phyloP scores from a whole-genome alignment of 495 filamentous ascomycete species.

The Xeromyces bisporus region DNA sequence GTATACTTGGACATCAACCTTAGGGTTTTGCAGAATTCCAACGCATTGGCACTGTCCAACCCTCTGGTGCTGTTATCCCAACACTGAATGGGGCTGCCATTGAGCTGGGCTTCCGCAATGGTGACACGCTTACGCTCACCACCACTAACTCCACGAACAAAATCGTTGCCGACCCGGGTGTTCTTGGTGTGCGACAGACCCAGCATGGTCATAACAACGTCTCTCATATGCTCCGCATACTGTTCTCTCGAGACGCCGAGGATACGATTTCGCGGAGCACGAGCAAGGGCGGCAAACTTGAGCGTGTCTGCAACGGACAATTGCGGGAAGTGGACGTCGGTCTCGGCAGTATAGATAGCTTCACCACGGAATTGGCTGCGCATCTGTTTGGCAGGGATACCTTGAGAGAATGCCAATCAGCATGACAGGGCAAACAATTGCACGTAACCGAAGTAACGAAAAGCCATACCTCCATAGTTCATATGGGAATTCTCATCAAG shows the following conservation, averaged over 20 bases:
- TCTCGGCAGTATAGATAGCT: conserved; percentile 48
- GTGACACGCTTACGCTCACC: conserved; percentile 64
- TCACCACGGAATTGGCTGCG: conserved; percentile 49
- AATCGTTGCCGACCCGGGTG: conserved; percentile 52
- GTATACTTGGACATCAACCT: conserved; percentile 62
- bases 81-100: conserved; percentile 54
- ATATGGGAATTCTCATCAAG: conserved; percentile 38
- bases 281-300: conserved; percentile 40
- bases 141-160: conserved; percentile 69
- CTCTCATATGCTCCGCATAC: conserved; percentile 33
- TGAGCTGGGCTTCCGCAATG: conserved; percentile 45
- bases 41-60: conserved; percentile 67
- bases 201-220: conserved; percentile 48
- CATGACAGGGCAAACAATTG: conserved; percentile 54
- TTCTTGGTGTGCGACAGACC: conserved; percentile 42
- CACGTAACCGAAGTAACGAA: conserved; percentile 58
- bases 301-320: conserved; percentile 51
- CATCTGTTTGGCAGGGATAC: conserved; percentile 53
- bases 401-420: conserved; percentile 48
- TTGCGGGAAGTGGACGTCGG: conserved; percentile 51
- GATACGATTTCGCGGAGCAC: conserved; percentile 30
- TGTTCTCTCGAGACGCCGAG: conserved; percentile 30
- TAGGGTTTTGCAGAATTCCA: conserved; percentile 57
- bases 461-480: conserved; percentile 59
- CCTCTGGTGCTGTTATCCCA: conserved; percentile 87